Evolutionary conservation across 169 alveolate genomes (phyloP).

Genomic region (Cryptosporidium sp.): DNA sequence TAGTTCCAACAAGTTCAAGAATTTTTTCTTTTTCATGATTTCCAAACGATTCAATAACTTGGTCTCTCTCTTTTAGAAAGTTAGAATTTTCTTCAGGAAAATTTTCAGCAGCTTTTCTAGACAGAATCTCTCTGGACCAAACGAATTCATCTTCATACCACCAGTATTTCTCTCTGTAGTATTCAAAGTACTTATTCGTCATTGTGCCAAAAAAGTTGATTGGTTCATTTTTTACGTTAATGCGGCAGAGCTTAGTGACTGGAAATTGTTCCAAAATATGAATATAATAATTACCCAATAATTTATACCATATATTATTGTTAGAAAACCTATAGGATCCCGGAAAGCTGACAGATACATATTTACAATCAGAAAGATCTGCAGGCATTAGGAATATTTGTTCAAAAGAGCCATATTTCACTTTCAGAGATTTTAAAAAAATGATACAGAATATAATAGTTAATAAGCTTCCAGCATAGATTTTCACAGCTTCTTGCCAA

Average conservation of each 20-base stretch:
- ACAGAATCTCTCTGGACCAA: conserved; percentile 58
- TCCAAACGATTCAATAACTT: conserved; percentile 7
- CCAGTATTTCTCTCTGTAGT: conserved; percentile 42
- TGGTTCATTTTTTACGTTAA: not conserved
- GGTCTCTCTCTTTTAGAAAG: not conserved
- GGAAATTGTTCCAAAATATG: not conserved
- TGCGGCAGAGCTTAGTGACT: not conserved
- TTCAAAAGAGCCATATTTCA: conserved; percentile 24
- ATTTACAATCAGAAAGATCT: conserved; percentile 36
- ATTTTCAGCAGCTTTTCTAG: not conserved
- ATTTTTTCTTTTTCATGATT: conserved; percentile 15
- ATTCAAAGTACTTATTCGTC: conserved; percentile 9
- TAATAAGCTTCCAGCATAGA: conserved; percentile 48
- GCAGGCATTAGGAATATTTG: conserved; percentile 27
- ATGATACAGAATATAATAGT: conserved; percentile 25
- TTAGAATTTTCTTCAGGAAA: not conserved
- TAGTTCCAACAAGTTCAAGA: conserved; percentile 44
- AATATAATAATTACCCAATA: not conserved
- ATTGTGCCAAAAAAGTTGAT: conserved; percentile 14
- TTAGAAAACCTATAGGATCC: conserved; percentile 1
- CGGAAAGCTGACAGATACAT: conserved; percentile 13
- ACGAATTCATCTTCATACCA: conserved; percentile 27
- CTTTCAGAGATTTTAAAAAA: not conserved
- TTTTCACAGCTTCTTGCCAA: conserved; percentile 40
- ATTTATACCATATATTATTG: not conserved